Conservation (phyloP, 108 stramenopile species). For the Skeletonema marinoi region DNA sequence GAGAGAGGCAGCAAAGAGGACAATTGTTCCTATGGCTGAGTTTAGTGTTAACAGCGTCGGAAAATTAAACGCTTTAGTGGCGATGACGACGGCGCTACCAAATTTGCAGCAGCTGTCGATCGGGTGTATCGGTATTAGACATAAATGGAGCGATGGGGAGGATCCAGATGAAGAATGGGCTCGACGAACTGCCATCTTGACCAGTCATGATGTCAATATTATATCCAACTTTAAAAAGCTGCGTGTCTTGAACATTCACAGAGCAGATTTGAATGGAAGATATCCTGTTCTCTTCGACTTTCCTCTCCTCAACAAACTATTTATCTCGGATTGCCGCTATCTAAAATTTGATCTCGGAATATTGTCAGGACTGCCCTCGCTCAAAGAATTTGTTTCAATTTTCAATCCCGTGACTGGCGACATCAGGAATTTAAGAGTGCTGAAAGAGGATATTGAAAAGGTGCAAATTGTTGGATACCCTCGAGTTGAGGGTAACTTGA, state of each 20-base stretch:
- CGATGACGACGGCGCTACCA: neutral
- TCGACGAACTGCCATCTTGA: neutral
- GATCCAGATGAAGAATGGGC: neutral
- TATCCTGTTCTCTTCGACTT: constrained; percentile 7
- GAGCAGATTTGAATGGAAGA: neutral
- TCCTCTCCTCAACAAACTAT: neutral
- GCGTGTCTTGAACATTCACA: neutral
- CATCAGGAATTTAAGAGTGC: neutral
- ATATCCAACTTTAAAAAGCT: neutral
- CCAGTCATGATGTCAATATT: constrained; percentile 6
- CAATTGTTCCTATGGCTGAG: constrained; percentile 1
- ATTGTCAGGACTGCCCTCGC: constrained; percentile 1
- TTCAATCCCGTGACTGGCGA: neutral
- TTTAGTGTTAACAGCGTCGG: too few species aligned
- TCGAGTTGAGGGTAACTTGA: neutral
- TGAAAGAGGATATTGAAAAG: neutral
- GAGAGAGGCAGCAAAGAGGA: neutral
- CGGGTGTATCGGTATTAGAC: too few species aligned
- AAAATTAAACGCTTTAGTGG: too few species aligned
- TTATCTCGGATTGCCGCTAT: neutral
- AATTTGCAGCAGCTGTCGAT: neutral
- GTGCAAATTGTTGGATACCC: neutral
- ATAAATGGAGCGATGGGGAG: neutral
- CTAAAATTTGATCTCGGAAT: neutral
- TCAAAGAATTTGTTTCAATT: neutral